Percentiles rank a stretch among this genome's conserved stretches.
Evolutionary conservation across 768 basidiomycete genomes (phyloP).

Genomic region (Xanthoconium stramineum): DNA sequence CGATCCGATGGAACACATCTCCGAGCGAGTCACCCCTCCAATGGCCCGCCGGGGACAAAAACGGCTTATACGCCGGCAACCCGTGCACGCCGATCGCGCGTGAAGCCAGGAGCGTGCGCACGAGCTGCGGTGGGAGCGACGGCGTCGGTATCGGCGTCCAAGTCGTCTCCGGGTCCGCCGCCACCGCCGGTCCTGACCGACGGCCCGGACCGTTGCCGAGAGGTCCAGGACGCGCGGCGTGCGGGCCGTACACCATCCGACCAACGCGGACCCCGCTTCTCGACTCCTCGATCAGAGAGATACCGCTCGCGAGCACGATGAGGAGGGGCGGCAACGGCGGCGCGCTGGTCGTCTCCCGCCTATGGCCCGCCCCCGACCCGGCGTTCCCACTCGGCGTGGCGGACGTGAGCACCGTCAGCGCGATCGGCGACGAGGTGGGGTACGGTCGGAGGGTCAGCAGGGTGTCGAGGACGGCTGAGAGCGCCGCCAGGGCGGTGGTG

Average conservation of each 20-base stretch:
- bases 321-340: slow-evolving; percentile 33
- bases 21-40: slow-evolving; percentile 31
- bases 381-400: slow-evolving; percentile 6
- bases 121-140: slow-evolving; percentile 35
- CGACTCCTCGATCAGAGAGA: slow-evolving; percentile 17
- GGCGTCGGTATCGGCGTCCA: slow-evolving; percentile 13
- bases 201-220: too few relatives aligned
- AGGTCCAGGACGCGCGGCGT: not conserved
- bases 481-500: slow-evolving; percentile 8
- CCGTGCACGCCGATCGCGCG: slow-evolving; percentile 22
- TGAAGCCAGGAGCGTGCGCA: slow-evolving; percentile 23
- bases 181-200: too few relatives aligned
- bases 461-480: slow-evolving; percentile 34
- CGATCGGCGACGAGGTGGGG: slow-evolving; percentile 22
- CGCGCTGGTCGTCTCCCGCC: slow-evolving; percentile 23
- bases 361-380: not conserved
- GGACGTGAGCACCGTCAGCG: slow-evolving; percentile 17
- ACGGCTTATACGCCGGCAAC: slow-evolving; percentile 8
- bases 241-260: slow-evolving; percentile 20
- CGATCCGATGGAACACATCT: slow-evolving; percentile 40
- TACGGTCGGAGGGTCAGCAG: slow-evolving; percentile 33
- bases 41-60: slow-evolving; percentile 15
- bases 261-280: slow-evolving; percentile 20
- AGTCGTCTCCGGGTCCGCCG: too few relatives aligned
- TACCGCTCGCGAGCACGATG: slow-evolving; percentile 21